These are phyloP conservation scores for Arabis alpina DNA, from an alignment of 345 rosid species.

Conservation along the genomic window DNA sequence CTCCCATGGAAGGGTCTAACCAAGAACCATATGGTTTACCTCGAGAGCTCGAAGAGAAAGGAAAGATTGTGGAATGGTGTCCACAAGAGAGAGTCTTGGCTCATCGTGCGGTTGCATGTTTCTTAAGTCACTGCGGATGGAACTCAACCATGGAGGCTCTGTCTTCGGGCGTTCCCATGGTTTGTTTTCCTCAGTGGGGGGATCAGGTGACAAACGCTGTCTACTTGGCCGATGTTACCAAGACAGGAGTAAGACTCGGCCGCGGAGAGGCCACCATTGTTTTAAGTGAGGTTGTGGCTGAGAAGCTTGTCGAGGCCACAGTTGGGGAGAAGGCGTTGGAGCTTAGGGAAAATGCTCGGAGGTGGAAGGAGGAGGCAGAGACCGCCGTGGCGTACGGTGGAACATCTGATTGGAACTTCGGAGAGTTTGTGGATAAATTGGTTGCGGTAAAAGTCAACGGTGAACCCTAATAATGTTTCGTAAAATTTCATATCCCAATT, in stretches of 20 bases:
- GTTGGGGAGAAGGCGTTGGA: constrained; percentile 58
- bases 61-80: constrained; percentile 38
- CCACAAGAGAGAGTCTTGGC: constrained; percentile 34
- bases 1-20: neutral
- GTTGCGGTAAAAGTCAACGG: neutral
- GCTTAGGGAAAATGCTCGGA: constrained; percentile 53
- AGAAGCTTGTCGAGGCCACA: constrained; percentile 57
- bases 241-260: constrained; percentile 63
- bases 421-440: constrained; percentile 62
- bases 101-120: constrained; percentile 34
- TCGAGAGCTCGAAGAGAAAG: constrained; percentile 3
- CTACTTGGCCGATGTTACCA: constrained; percentile 64
- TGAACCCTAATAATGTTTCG: too few species aligned
- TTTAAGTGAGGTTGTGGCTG: constrained; percentile 55
- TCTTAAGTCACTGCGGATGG: constrained; percentile 40
- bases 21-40: constrained; percentile 8
- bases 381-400: constrained; percentile 67
- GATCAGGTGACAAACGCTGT: constrained; percentile 80
- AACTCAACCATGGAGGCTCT: constrained; percentile 63
- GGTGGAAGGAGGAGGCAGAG: constrained; percentile 67
- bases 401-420: constrained; percentile 58
- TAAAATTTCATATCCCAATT: too few species aligned
- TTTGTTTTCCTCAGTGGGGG: constrained; percentile 78
- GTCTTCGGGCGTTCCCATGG: constrained; percentile 61
- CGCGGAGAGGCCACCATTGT: constrained; percentile 55